Evolutionary conservation across 345 rosid species (phyloP).

Genomic region (Mangifera indica): DNA sequence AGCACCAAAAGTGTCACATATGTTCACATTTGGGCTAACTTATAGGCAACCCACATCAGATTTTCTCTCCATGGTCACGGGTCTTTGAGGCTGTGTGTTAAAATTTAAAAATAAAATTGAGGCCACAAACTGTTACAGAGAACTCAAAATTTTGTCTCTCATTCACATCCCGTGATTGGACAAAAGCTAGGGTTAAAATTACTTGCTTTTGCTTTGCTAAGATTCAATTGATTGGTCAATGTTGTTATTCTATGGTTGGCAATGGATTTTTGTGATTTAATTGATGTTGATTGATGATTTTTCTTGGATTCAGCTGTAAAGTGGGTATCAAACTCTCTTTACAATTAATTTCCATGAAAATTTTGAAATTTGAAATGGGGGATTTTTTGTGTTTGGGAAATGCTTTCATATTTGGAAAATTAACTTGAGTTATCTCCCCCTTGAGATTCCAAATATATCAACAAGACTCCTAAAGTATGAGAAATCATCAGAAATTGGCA

Average conservation of each 20-base stretch:
- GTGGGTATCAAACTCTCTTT: too few relatives aligned
- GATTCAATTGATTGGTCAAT: neutral
- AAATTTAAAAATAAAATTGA: neutral
- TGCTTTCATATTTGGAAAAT: too few relatives aligned
- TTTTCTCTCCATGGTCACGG: conserved; percentile 7
- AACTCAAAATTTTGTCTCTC: neutral
- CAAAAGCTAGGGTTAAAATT: too few relatives aligned
- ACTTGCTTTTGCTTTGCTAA: neutral
- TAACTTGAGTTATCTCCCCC: too few relatives aligned
- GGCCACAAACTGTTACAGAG: conserved; percentile 6
- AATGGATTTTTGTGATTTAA: conserved; percentile 6
- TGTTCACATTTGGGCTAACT: neutral
- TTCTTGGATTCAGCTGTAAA: conserved; percentile 9
- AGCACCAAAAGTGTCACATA: neutral
- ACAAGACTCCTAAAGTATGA: too few relatives aligned
- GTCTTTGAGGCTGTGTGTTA: neutral
- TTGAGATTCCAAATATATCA: too few relatives aligned
- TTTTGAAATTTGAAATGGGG: neutral
- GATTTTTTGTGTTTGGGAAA: neutral
- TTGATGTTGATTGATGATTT: conserved; percentile 2
- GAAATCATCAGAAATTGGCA: too few relatives aligned
- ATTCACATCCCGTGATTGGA: conserved; percentile 15
- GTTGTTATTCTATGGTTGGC: conserved; percentile 7
- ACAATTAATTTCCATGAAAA: neutral
- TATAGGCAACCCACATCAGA: neutral